Conservation (phyloP, 2,329 filamentous ascomycete genomes). For the Fusarium nygamai region DNA sequence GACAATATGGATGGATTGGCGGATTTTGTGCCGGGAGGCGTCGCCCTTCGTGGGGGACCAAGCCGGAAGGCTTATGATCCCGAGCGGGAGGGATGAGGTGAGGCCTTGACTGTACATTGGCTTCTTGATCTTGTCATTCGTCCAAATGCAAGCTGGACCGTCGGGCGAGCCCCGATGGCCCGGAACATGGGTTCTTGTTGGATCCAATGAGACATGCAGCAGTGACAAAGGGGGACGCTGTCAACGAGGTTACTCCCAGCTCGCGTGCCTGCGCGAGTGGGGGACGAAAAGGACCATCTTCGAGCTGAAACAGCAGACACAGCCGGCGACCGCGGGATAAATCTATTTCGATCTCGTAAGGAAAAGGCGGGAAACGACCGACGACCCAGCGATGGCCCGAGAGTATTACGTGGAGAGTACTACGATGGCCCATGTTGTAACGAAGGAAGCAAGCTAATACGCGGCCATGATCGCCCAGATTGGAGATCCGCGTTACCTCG, state of each 20-base stretch:
- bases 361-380: constrained; percentile 16
- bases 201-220: constrained; percentile 21
- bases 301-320: constrained; percentile 11
- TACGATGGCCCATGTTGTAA: not conserved
- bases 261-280: constrained; percentile 19
- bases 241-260: constrained; percentile 13
- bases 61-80: constrained; percentile 11
- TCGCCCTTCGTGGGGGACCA: constrained; percentile 24
- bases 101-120: constrained; percentile 15
- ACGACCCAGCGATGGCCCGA: constrained; percentile 36
- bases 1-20: not conserved
- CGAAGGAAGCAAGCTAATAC: not conserved
- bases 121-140: constrained; percentile 24
- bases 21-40: constrained; percentile 3
- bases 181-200: constrained; percentile 28
- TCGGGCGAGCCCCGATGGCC: constrained; percentile 40
- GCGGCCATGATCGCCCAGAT: not conserved
- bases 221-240: constrained; percentile 3
- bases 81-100: not conserved
- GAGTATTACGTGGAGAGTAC: constrained; percentile 13
- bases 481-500: constrained; percentile 10
- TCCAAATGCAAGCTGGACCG: constrained; percentile 27
- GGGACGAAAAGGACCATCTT: constrained; percentile 12
- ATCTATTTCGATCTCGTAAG: constrained; percentile 39
- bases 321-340: not conserved